Conservation (phyloP, 805 yeast species). For the Isabelozyma gotoi region DNA sequence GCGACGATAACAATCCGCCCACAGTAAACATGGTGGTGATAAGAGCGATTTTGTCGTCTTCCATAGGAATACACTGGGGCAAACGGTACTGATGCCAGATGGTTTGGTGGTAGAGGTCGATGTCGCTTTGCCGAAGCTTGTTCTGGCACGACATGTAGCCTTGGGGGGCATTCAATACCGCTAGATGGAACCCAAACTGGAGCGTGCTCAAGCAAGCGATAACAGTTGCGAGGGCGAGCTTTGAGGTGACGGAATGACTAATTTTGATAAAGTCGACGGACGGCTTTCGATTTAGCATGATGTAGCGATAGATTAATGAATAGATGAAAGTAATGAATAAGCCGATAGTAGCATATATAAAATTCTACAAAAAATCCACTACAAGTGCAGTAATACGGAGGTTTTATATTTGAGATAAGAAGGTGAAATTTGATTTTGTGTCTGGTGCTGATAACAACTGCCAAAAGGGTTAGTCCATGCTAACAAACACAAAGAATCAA, state of each 20-base stretch:
- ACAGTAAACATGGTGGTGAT: conserved; percentile 35
- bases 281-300: conserved; percentile 1
- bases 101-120: conserved; percentile 19
- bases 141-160: conserved; percentile 24
- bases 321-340: too few relatives aligned
- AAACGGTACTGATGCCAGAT: conserved; percentile 23
- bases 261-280: conserved; percentile 1
- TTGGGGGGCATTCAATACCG: conserved; percentile 37
- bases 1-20: conserved; percentile 35
- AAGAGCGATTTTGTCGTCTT: conserved; percentile 15
- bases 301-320: too few relatives aligned
- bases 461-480: too few relatives aligned
- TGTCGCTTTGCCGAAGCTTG: conserved; percentile 16
- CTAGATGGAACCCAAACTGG: conserved; percentile 40
- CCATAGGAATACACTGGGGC: conserved; percentile 30
- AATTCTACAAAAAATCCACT: too few relatives aligned
- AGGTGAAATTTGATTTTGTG: background rate
- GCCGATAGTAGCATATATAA: too few relatives aligned
- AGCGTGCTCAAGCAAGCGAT: conserved; percentile 35
- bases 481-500: background rate
- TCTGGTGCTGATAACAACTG: background rate
- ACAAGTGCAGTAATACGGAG: too few relatives aligned
- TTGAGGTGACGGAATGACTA: conserved; percentile 24
- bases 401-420: background rate
- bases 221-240: conserved; percentile 35